A percentile compares a stretch with the other conserved stretches of the same genome.
Evolutionary conservation across 1,284 basidiomycete genomes (phyloP).

Genomic region (Melampsora larici-populina): DNA sequence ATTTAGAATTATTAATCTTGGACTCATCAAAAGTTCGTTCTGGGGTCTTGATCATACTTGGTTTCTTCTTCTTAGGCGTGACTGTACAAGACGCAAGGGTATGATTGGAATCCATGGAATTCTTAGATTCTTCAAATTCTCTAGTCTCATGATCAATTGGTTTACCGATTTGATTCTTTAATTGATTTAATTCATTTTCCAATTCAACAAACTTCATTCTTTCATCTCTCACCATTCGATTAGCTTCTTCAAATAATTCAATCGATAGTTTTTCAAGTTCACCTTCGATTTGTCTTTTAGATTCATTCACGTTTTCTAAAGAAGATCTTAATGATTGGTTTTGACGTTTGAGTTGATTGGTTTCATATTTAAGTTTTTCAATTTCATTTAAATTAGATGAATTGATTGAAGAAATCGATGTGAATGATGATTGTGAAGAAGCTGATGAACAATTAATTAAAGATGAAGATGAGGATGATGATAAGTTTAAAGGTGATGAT

Average conservation of each 20-base stretch:
- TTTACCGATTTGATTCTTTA: neutral
- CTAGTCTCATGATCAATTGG: too few species aligned
- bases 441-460: neutral
- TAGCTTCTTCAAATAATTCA: constrained; percentile 51
- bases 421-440: too few species aligned
- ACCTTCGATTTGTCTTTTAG: neutral
- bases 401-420: neutral
- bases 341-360: neutral
- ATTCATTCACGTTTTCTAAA: neutral
- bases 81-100: too few species aligned
- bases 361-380: neutral
- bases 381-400: neutral
- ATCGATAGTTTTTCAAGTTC: constrained; percentile 50
- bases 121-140: too few species aligned
- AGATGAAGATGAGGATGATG: neutral
- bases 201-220: neutral
- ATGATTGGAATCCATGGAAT: too few species aligned
- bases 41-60: too few species aligned
- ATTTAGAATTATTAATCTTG: too few species aligned
- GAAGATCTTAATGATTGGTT: neutral
- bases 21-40: too few species aligned
- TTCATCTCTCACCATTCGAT: constrained; percentile 47
- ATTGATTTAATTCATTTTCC: neutral
- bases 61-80: too few species aligned
- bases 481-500: neutral